phyloP scores from a whole-genome alignment of 257 asterid species.

The Jasminum sambac region DNA sequence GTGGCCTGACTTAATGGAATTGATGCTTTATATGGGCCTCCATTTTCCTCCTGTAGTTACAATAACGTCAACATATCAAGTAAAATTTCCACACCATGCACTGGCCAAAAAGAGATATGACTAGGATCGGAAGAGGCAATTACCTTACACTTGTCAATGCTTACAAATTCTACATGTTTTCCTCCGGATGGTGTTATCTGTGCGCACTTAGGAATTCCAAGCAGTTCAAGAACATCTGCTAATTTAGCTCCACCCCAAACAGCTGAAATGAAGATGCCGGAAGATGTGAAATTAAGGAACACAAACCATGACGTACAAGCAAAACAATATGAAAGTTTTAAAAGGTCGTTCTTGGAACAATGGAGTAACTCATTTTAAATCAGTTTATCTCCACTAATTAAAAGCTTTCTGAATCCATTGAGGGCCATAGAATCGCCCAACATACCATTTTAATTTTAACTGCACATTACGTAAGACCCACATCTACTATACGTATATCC shows the following conservation, averaged over 20 bases:
- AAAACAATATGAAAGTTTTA: constrained; percentile 12
- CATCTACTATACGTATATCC: no score
- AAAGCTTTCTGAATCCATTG: neutral
- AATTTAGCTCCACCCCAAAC: constrained; percentile 94
- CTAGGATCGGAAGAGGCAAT: constrained; percentile 9
- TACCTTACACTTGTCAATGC: constrained; percentile 99
- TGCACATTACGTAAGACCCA: no score
- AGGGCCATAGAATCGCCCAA: neutral
- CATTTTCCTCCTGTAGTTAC: constrained; percentile 77
- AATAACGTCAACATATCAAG: constrained; percentile 22
- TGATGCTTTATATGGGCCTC: constrained; percentile 97
- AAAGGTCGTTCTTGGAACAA: constrained; percentile 13
- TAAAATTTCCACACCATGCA: constrained; percentile 11
- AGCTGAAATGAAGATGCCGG: constrained; percentile 51
- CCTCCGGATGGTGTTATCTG: constrained; percentile 63
- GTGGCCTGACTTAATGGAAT: constrained; percentile 89
- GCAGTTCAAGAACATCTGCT: constrained; percentile 85
- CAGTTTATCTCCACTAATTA: neutral
- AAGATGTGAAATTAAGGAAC: constrained; percentile 17
- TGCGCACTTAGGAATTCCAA: constrained; percentile 73
- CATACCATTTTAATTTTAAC: neutral
- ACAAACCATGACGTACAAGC: neutral
- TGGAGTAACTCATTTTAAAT: constrained; percentile 10
- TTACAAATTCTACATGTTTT: constrained; percentile 88
- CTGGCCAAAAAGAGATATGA: constrained; percentile 16